These are phyloP conservation scores for Myxozyma udenii DNA, from an alignment of 805 yeast species.

Conservation along the genomic window DNA sequence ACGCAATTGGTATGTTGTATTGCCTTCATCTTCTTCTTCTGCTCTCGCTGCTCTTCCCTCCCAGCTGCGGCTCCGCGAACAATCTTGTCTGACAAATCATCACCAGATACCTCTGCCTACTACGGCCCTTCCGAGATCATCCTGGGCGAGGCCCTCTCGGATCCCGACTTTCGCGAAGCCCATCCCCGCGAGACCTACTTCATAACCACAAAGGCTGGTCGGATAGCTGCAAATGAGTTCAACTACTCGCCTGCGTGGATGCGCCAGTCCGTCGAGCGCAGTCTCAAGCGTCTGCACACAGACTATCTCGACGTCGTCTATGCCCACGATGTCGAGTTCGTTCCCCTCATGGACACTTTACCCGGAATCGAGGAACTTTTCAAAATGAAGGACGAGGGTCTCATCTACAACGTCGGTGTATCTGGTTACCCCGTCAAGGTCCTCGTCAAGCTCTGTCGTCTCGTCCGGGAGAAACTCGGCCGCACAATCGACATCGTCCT, in stretches of 20 bases:
- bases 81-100: neutral
- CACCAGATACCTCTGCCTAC: conserved; percentile 82
- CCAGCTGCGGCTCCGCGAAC: too few species aligned
- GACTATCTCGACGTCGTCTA: conserved; percentile 75
- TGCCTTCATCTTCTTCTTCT: neutral
- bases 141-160: conserved; percentile 62
- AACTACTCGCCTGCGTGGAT: conserved; percentile 67
- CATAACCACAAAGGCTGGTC: conserved; percentile 83
- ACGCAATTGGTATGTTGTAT: conserved; percentile 49
- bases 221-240: conserved; percentile 64
- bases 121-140: conserved; percentile 84
- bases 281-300: conserved; percentile 64
- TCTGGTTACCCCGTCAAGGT: conserved; percentile 84
- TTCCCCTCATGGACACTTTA: conserved; percentile 49
- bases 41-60: too few species aligned
- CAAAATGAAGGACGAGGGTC: conserved; percentile 59
- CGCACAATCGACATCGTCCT: conserved; percentile 72
- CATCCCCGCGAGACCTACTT: conserved; percentile 59
- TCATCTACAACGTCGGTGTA: conserved; percentile 64
- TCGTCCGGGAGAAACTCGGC: conserved; percentile 42
- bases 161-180: conserved; percentile 38
- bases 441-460: conserved; percentile 51
- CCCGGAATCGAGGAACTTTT: conserved; percentile 63
- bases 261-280: conserved; percentile 59
- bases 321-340: conserved; percentile 87